Evolutionary conservation across 2,329 filamentous ascomycete genomes (phyloP), one percentile per base, ranked within the genome.

Genomic region (Alternaria postmessia): DNA sequence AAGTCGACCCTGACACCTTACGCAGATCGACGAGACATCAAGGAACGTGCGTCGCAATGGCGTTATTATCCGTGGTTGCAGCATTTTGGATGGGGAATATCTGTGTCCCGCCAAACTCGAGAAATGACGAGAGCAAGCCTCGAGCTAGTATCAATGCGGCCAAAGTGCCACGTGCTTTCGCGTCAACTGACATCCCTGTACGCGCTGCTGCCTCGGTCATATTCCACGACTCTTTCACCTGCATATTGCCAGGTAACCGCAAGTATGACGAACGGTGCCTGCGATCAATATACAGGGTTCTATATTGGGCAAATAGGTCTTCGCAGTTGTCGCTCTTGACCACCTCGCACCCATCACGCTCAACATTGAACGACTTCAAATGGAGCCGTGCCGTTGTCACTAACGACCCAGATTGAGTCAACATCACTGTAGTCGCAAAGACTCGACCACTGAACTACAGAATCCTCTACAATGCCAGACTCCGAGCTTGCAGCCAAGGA

Each of bases 11-110:
- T 69, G 65, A 48, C 63, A 72, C 30, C 62, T 64, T 3, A 65
- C 26, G 51, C 66, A 75, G 54, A 62, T 56, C 16, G 59, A 57
- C 12, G 70, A 38, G 8, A 53, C 18, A 38, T 58, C 65, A 26
- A 70, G 41, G 4, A 71, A 34, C 18, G 41, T 44, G 22, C 64
- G 66, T 56, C 61, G 58, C 26, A 74, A 18, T 34, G 60, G 65
- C 34, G 48, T 41, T 22, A 62, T 34, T 72, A 76, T 69, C 51
- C 73, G 70, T 36, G 73, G 72, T 59, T 77, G 74, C 47, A 76
- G 51, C 75, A 77, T 77, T 32, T 39, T 69, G 63, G 28, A 64
- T 55, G 57, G 22, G 39, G 52, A 26, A 44, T 59, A 57, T 42
- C 28, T 47, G 20, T 43, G 51, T 51, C 58, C 44, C 51, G 36